Base-by-base conservation (phyloP, 1,284 basidiomycete species). In the Cutaneotrichosporon spelunceum region DNA sequence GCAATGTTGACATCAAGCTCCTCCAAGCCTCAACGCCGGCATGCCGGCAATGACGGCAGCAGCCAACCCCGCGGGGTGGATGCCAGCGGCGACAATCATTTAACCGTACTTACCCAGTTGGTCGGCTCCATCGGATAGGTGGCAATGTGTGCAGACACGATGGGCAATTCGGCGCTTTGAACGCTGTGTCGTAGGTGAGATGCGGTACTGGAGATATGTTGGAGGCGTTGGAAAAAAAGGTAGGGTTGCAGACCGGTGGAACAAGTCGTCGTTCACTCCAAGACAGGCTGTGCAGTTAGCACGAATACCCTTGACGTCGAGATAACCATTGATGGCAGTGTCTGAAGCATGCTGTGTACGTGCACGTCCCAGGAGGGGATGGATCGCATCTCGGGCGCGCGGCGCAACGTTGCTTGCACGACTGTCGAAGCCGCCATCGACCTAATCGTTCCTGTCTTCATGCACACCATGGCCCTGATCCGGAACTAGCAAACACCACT, bases 71-170 rank as follows among this genome's bases (percentile, higher is more conserved):
- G 57, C 50, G 50, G 57, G 57, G 47, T 49, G 47, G 24, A n/a
- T 7, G 19, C 39, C 39, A 50, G 10, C 13, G 26, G 13, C 48
- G 48, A 16, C 48, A 27, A 50, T 50, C 48, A 30, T 5, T 29
- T 4, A 26, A 19, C 23, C 19, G 24, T 7, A 67, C 69, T 66
- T 44, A 70, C 69, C 69, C 69, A 70, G 58, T 64, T 68, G 47
- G 45, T 48, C 45, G 63, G 66, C 64, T 70, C 69, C 69, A 70
- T 70, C 50, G 49, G 58, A 53, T 50, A 50, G 49, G 34, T 54
- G 19, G 60, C 48, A 49, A 60, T 44, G 26, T 54, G 57, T 49
- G 64, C 57, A 16, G 64, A 56, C 59, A 66, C 49, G 57, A 27
- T 66, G 64, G 61, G 61, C 61, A 57, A 30, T 24, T 53, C 24